A percentile compares a stretch with the other conserved stretches of the same genome.
These are phyloP conservation scores for Ceratocystis colombiana DNA, from an alignment of 2,329 filamentous ascomycete genomes.

Conservation along the genomic window DNA sequence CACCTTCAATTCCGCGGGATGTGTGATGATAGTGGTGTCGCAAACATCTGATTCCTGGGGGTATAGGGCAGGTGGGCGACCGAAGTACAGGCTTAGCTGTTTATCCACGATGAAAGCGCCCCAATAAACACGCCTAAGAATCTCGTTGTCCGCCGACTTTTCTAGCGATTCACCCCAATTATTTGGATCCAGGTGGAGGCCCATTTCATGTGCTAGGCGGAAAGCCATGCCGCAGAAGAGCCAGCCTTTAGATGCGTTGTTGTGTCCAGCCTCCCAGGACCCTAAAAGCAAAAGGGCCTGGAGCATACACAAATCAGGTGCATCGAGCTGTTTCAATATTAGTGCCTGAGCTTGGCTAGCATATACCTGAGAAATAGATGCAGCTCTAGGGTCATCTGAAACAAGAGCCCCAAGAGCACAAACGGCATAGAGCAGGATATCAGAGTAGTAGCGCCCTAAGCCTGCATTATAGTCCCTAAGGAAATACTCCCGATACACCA, in stretches of 20 bases:
- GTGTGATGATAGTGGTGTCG: conserved; percentile 41
- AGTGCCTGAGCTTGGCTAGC: conserved; percentile 38
- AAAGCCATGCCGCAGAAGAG: conserved; percentile 45
- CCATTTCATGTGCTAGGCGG: conserved; percentile 43
- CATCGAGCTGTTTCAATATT: conserved; percentile 38
- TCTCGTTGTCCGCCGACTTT: conserved; percentile 38
- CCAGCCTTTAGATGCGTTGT: conserved; percentile 42
- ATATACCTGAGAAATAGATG: conserved; percentile 37
- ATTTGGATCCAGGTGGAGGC: conserved; percentile 42
- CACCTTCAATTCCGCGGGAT: conserved; percentile 41
- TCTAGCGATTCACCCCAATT: conserved; percentile 40
- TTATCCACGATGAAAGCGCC: conserved; percentile 43
- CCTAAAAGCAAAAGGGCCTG: conserved; percentile 39
- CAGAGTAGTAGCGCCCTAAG: conserved; percentile 41
- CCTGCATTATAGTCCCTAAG: conserved; percentile 41
- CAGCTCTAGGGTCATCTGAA: conserved; percentile 33
- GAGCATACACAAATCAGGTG: conserved; percentile 39
- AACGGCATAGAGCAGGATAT: conserved; percentile 40
- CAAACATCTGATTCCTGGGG: conserved; percentile 42
- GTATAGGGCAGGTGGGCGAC: conserved; percentile 41
- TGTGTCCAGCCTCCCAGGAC: conserved; percentile 40
- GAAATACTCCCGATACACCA: conserved; percentile 43
- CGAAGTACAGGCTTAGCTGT: conserved; percentile 43
- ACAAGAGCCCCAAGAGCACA: conserved; percentile 42
- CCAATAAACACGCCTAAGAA: conserved; percentile 42